Evolutionary conservation across 306 rosid species (phyloP), one percentile per base, ranked within the genome.

Genomic region (Malus sylvestris): DNA sequence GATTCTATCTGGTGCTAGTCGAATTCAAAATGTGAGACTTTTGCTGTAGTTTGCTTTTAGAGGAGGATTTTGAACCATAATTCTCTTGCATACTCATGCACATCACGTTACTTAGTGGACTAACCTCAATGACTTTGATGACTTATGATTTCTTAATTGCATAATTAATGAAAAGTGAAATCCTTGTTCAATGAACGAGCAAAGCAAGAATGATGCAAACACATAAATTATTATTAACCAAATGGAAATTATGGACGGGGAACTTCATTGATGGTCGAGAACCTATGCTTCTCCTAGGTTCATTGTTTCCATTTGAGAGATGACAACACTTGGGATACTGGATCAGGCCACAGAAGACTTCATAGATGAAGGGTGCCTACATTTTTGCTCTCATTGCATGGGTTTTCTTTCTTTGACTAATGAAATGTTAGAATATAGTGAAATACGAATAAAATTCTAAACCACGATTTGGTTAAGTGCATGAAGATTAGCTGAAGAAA

Each of bases 231-330:
- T 70, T 20, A 14, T 71, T 38, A n/a, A 29, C 23, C 23, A 57
- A 57, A 10, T 49, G 53, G 53, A 49, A 49, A 49, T 49, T 8
- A 33, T 46, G 8, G 65, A 84, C 68, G 87, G 91, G 70, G 87
- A 87, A 73, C 72, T 67, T 78, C 67, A 78, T 87, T 77, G 65
- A 70, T 83, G 81, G 52, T 55, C 57, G 44, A 76, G 20, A 76
- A 71, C 84, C 33, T 30, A 30, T 3, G 33, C 33, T 44, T 51
- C 23, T 27, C 27, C 27, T 27, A 82, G 76, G 79, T 84, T 64
- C 91, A 68, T 52, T 85, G 91, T 71, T 85, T 81, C 77, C 63
- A 18, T 44, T 30, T 70, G 25, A 81, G 85, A 76, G 73, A 84
- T 72, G 83, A 77, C 78, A 38, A 38, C 42, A 38, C 9, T 35